Evolutionary conservation across 371 early-diverging fungal genomes (phyloP).

Genomic region (Mortierella sp.): DNA sequence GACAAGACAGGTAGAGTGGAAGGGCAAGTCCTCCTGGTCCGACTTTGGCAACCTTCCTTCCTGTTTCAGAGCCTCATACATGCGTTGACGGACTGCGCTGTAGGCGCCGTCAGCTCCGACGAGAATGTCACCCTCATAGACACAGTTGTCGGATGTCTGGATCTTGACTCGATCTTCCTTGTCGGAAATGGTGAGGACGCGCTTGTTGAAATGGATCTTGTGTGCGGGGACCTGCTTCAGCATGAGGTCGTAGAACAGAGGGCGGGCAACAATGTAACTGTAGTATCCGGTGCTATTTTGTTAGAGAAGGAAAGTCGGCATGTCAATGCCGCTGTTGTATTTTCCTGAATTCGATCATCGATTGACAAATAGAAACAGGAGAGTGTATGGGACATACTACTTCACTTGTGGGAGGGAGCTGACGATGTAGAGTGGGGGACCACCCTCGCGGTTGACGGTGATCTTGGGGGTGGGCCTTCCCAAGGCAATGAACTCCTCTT

Average conservation of each 20-base stretch:
- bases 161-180: conserved; percentile 11
- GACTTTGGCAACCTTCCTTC: conserved; percentile 7
- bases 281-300: neutral
- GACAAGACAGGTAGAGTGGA: conserved; percentile 5
- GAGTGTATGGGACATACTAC: neutral
- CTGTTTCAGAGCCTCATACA: neutral
- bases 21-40: conserved; percentile 9
- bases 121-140: conserved; percentile 11
- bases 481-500: neutral
- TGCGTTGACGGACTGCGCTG: conserved; percentile 7
- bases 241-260: conserved; percentile 16
- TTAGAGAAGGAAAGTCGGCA: neutral
- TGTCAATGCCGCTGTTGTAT: neutral
- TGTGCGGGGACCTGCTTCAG: neutral
- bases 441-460: conserved; percentile 3
- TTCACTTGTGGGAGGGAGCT: conserved; percentile 1
- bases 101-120: conserved; percentile 26
- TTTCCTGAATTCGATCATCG: neutral
- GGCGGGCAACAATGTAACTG: conserved; percentile 14
- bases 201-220: conserved; percentile 21
- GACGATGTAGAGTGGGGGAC: conserved; percentile 1
- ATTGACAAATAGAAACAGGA: neutral
- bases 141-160: conserved; percentile 12
- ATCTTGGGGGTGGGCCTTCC: conserved; percentile 1
- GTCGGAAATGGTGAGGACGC: conserved; percentile 12